Base-by-base conservation (phyloP, 1,139 yeast species). In the Candida sanyaensis region DNA sequence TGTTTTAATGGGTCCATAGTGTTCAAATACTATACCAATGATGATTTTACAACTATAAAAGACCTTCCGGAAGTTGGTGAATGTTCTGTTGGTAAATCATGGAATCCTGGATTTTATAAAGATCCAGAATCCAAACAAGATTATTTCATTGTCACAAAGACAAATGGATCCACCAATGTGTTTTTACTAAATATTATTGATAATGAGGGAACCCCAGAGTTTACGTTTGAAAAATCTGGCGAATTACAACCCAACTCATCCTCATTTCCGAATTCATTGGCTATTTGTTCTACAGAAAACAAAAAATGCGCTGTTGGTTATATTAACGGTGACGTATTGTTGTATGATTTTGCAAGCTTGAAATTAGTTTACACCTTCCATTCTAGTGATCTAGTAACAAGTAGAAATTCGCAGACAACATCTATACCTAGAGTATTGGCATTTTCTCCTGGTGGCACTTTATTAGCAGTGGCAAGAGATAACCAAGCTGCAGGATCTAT, bases 381-480 rank as follows among this genome's bases (percentile, higher is more conserved):
- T 50, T 80, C 91, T 1, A 66, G 74, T 1, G 77, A 71, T 52
- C 57, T 71, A 41, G 62, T 57, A 38, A 61, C 65, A 28, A 60
- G 68, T 9, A 59, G 61, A 21, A 59, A 59, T 12, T 58, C 64
- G 3, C 53, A 61, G 17, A 72, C 80, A 17, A 74, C 89, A 1
- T 68, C 78, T 1, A 63, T 70, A n/a, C 76, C 79, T 0, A 75
- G 98, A 53, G 75, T 80, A 3, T 75, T 92, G 27, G 77, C 74
- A 52, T 91, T 92, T 60, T 88, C 96, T 0, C 97, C 97, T 0
- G 80, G 78, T 2, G 93, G 95, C 1, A 73, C 82, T 1, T 62
- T 90, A 4, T 64, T 93, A 12, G 98, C 97, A 0, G 91, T 89
- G 8, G 95, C 95, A 0, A 83, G 96, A 50, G 98, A 87, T 62